Percentiles rank a stretch among this genome's conserved stretches.
phyloP scores from a whole-genome alignment of 2,329 filamentous ascomycete species.

The Calonectria multiphialidica region DNA sequence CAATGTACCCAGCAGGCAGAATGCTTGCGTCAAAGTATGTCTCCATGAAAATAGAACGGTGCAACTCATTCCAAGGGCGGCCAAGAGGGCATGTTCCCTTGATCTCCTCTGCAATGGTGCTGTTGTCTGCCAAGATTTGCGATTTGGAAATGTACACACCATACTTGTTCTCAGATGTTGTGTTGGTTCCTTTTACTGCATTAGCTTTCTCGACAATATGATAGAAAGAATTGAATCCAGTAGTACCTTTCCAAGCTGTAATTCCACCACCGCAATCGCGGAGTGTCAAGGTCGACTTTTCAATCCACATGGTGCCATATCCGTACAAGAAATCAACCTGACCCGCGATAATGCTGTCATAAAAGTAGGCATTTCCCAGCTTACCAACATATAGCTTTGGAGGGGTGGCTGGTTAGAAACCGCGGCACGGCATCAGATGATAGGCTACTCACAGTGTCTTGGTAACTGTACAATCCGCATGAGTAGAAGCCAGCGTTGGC shows the following conservation, averaged over 20 bases:
- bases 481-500: slow-evolving; percentile 77
- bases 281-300: slow-evolving; percentile 65
- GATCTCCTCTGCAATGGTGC: slow-evolving; percentile 50
- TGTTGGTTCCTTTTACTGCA: slow-evolving; percentile 59
- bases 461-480: slow-evolving; percentile 74
- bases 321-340: slow-evolving; percentile 78
- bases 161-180: slow-evolving; percentile 75
- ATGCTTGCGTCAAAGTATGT: slow-evolving; percentile 68
- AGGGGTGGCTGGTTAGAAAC: background rate
- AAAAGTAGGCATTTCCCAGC: slow-evolving; percentile 74
- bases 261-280: slow-evolving; percentile 75
- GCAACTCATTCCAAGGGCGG: slow-evolving; percentile 71
- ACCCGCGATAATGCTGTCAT: slow-evolving; percentile 70
- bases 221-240: no score
- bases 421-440: no score
- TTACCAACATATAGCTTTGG: slow-evolving; percentile 72
- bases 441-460: slow-evolving; percentile 66
- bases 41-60: slow-evolving; percentile 68
- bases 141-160: slow-evolving; percentile 73
- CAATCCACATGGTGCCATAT: slow-evolving; percentile 74
- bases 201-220: background rate
- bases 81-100: slow-evolving; percentile 67
- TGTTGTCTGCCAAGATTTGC: slow-evolving; percentile 66
- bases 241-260: slow-evolving; percentile 71
- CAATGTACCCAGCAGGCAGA: slow-evolving; percentile 18